Percentiles rank a stretch among this genome's conserved stretches.
Conservation (phyloP, 768 basidiomycete species). For the Gloeopeniophorella convolvens region DNA sequence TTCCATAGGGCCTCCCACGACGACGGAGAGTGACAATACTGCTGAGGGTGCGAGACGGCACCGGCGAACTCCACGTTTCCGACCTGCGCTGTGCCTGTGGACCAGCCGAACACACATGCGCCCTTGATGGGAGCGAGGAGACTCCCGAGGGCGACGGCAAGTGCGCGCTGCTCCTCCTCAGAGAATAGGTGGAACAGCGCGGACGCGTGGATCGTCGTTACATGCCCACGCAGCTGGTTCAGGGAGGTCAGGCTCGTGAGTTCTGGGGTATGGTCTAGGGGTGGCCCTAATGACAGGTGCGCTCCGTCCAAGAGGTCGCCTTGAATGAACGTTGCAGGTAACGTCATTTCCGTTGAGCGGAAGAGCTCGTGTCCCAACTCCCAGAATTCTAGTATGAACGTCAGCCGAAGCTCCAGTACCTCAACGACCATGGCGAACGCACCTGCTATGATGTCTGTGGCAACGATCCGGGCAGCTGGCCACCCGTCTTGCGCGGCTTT, state of each 20-base stretch:
- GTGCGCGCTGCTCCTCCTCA: constrained; percentile 33
- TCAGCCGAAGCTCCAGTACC: neutral
- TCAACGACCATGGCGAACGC: neutral
- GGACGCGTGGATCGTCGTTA: constrained; percentile 44
- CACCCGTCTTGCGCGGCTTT: constrained; percentile 38
- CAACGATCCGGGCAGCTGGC: constrained; percentile 34
- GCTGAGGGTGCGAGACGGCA: constrained; percentile 11
- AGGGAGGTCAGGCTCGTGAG: constrained; percentile 34
- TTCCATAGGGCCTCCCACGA: constrained; percentile 16
- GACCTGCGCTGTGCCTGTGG: constrained; percentile 30
- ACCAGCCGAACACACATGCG: constrained; percentile 42
- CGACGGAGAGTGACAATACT: constrained; percentile 7
- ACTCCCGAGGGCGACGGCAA: constrained; percentile 37
- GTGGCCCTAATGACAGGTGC: neutral
- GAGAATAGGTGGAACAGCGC: constrained; percentile 46
- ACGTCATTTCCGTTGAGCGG: constrained; percentile 41
- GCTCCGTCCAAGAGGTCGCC: constrained; percentile 43
- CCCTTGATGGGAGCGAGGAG: constrained; percentile 39
- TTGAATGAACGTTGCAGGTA: constrained; percentile 47
- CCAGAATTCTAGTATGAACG: constrained; percentile 45
- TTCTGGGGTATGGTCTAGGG: constrained; percentile 20
- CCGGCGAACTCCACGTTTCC: constrained; percentile 23
- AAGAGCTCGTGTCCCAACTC: constrained; percentile 56
- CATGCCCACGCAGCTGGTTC: constrained; percentile 38
- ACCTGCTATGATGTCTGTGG: constrained; percentile 35